Conservation (phyloP, 1,284 basidiomycete genomes). For the Cerioporus squamosus region DNA sequence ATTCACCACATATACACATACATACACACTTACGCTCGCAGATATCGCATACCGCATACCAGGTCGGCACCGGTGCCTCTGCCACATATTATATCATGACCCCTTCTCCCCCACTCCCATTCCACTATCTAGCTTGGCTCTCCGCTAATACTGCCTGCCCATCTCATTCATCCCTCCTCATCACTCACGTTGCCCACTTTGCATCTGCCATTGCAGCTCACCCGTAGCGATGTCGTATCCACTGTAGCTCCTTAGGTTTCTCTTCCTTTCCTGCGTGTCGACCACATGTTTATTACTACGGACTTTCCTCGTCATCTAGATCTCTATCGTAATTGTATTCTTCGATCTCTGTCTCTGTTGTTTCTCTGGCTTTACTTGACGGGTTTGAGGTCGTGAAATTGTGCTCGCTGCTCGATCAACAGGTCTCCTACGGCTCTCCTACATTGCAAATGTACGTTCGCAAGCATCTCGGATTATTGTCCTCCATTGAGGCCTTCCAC, state of each 20-base stretch:
- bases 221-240: neutral
- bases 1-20: neutral
- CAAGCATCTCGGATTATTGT: no score
- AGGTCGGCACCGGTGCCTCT: neutral
- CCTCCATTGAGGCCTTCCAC: no score
- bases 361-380: no score
- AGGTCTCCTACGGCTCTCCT: no score
- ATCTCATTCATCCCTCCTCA: neutral
- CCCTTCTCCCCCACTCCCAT: neutral
- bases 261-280: neutral
- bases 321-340: no score
- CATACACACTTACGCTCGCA: neutral
- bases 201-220: neutral
- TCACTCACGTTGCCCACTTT: neutral
- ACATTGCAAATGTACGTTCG: no score
- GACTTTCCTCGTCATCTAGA: no score
- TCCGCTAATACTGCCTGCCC: neutral
- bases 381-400: no score
- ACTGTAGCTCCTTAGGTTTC: neutral
- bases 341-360: no score
- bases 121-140: neutral
- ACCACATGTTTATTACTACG: neutral
- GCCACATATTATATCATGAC: no score
- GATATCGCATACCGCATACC: constrained; percentile 5
- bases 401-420: no score